Evolutionary conservation across 2,329 filamentous ascomycete species (phyloP), one percentile per base, ranked within the genome.

Genomic region (Drechmeria coniospora): DNA sequence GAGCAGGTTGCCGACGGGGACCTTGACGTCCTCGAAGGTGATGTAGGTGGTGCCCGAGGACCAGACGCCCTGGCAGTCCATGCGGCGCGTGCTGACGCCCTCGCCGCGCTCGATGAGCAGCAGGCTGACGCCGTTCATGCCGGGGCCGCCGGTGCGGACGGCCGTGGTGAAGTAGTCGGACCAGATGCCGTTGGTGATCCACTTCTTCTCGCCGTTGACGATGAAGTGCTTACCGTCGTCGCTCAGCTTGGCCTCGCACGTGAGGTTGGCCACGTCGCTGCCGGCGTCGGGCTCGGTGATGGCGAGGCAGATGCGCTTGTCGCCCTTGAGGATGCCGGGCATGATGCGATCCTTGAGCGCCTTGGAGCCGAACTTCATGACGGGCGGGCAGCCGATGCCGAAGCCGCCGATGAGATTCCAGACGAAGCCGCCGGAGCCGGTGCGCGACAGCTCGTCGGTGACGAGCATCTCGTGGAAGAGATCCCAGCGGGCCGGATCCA

Each of bases 161-260:
- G 87, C 90, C 10, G 82, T 92, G 30, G 90, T 95, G 65, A 95
- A 95, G 63, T 95, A 98, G 55, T 98, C 90, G 36, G 67, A 72
- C 83, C 84, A 94, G 46, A 94, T 73, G 47, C 90, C 90, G 58
- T 98, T 98, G 46, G 87, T 95, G 56, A 95, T 95, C 87, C 90
- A 95, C 63, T 98, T 98, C 79, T 98, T 95, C 72, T 94, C 87
- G 30, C 90, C 90, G 49, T 95, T 98, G 57, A 98, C 90, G 42
- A 95, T 95, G 59, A 92, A 98, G 61, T 95, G 83, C 65, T 95
- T 95, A 47, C 90, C 90, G 45, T 98, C 90, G 43, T 90, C 80
- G 37, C 71, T 81, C 32, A 95, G 68, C 65, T 93, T 93, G 15
- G 90, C 90, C 64, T 95, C 86, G 54, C 87, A 95, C 10, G 77